Evolutionary conservation across 2,329 filamentous ascomycete genomes (phyloP).

Genomic region (Cercospora beticola): DNA sequence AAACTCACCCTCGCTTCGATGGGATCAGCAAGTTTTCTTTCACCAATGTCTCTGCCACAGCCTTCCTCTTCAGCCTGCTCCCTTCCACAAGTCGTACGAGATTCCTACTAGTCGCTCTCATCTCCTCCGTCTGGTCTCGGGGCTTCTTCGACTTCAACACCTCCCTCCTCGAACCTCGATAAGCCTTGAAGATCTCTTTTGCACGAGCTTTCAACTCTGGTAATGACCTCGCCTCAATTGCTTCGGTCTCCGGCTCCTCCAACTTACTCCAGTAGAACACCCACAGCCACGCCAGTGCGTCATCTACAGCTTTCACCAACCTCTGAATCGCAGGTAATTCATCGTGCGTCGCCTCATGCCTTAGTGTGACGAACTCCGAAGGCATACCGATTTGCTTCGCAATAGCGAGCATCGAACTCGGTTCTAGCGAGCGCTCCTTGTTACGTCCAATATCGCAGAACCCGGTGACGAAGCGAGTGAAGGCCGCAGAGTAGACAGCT

Average conservation of each 20-base stretch:
- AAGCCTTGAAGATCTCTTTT: slow-evolving; percentile 28
- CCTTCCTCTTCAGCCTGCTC: slow-evolving; percentile 18
- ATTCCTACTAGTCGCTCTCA: slow-evolving; percentile 12
- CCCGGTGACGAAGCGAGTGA: slow-evolving; percentile 71
- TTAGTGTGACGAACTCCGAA: slow-evolving; percentile 79
- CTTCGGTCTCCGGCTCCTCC: slow-evolving; percentile 34
- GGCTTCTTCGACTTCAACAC: slow-evolving; percentile 38
- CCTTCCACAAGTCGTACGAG: slow-evolving; percentile 19
- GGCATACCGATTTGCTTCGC: slow-evolving; percentile 68
- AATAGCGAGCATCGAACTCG: slow-evolving; percentile 68
- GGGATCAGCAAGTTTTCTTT: slow-evolving; percentile 42
- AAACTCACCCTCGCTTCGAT: slow-evolving; percentile 35
- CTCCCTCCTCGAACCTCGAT: slow-evolving; percentile 28
- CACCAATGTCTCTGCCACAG: slow-evolving; percentile 35
- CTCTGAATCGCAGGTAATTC: slow-evolving; percentile 75
- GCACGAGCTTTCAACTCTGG: slow-evolving; percentile 37
- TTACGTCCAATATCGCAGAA: slow-evolving; percentile 72
- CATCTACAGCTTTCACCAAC: slow-evolving; percentile 66
- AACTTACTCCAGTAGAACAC: slow-evolving; percentile 74
- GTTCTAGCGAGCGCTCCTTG: slow-evolving; percentile 57
- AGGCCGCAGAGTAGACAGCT: slow-evolving; percentile 71
- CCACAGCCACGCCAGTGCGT: slow-evolving; percentile 83
- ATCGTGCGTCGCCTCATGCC: slow-evolving; percentile 88
- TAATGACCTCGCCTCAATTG: slow-evolving; percentile 36
- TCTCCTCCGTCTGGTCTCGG: slow-evolving; percentile 19